Evolutionary conservation across 2,329 filamentous ascomycete species (phyloP).

Genomic region (Ilyonectria sp.): DNA sequence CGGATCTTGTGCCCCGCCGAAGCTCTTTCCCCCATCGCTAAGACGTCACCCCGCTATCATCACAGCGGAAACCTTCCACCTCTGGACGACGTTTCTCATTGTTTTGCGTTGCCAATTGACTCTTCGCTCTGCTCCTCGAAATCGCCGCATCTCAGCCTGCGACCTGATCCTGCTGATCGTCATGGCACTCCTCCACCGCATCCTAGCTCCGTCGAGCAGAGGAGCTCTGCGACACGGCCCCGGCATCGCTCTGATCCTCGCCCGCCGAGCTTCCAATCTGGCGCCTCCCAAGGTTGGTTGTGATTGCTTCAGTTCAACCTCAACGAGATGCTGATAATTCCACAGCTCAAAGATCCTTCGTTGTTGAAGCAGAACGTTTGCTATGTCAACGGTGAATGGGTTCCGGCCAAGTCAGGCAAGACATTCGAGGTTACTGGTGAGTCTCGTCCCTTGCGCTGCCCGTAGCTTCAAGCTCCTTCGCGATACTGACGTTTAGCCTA

Average conservation of each 20-base stretch:
- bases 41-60: conserved; percentile 47
- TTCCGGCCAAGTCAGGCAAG: conserved; percentile 86
- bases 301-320: neutral
- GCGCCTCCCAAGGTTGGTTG: conserved; percentile 59
- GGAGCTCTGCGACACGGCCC: conserved; percentile 50
- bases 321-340: neutral
- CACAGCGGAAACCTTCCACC: conserved; percentile 22
- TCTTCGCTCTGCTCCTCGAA: neutral
- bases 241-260: conserved; percentile 46
- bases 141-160: neutral
- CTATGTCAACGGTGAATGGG: conserved; percentile 96
- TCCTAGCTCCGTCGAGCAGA: conserved; percentile 48
- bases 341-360: conserved; percentile 81
- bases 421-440: conserved; percentile 88
- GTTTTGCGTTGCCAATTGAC: conserved; percentile 9
- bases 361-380: conserved; percentile 86
- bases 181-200: conserved; percentile 53
- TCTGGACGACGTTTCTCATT: conserved; percentile 23
- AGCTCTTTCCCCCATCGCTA: conserved; percentile 28
- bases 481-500: conserved; percentile 47
- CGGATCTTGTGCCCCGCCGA: conserved; percentile 42
- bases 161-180: conserved; percentile 5
- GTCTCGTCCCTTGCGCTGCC: conserved; percentile 14
- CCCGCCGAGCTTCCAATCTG: conserved; percentile 63
- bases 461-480: neutral